phyloP scores from a whole-genome alignment of 768 basidiomycete species.

The Suillus discolor region DNA sequence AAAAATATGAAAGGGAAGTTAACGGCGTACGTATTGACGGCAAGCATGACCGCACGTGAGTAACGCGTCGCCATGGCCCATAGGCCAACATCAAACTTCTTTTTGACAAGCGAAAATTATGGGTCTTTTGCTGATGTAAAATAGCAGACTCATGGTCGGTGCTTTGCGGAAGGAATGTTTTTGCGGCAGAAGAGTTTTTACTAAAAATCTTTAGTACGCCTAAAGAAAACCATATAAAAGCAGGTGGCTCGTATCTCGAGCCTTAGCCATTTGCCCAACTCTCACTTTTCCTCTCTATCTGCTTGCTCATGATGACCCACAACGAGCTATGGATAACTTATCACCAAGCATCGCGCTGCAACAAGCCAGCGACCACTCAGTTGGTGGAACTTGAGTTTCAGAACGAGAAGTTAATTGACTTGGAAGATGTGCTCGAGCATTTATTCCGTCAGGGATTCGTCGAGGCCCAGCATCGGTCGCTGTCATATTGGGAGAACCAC shows the following conservation, averaged over 20 bases:
- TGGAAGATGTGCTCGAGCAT: constrained; percentile 52
- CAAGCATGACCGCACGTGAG: no score
- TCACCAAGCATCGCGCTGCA: constrained; percentile 46
- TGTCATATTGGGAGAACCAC: constrained; percentile 47
- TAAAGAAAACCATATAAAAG: constrained; percentile 15
- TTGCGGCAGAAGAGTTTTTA: not conserved
- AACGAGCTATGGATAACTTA: constrained; percentile 53
- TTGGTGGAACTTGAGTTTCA: constrained; percentile 49
- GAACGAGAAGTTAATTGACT: constrained; percentile 41
- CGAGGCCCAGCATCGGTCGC: constrained; percentile 43
- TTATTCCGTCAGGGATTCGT: constrained; percentile 49
- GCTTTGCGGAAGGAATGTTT: not conserved
- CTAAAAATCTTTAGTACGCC: not conserved
- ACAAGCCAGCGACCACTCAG: constrained; percentile 45
- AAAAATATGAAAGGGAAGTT: no score
- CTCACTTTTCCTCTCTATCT: constrained; percentile 8
- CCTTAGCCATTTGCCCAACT: not conserved
- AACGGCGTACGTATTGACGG: no score
- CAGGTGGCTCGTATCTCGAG: not conserved
- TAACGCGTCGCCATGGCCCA: no score
- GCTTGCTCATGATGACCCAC: constrained; percentile 26
- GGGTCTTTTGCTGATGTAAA: not conserved
- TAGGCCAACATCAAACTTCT: no score
- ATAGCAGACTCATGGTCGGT: not conserved
- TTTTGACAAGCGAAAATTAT: no score